A percentile compares a stretch with the other conserved stretches of the same genome.
Conservation (phyloP, 805 yeast species). For the Nakazawaea ernobii region DNA sequence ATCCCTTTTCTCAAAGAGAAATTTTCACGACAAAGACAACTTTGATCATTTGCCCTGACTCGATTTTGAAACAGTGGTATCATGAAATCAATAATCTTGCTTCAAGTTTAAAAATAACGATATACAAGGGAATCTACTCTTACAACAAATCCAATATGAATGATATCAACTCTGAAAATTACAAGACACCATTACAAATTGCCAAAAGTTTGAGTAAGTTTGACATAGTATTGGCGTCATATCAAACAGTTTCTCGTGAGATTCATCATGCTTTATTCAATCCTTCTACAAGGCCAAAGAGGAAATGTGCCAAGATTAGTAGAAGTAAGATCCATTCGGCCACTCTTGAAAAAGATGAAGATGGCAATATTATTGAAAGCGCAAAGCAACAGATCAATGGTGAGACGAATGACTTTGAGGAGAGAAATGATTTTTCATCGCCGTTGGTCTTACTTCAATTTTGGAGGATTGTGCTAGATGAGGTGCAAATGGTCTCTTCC, state of each 20-base stretch:
- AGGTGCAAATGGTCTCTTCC: conserved; percentile 86
- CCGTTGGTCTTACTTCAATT: conserved; percentile 80
- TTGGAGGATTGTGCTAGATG: conserved; percentile 88
- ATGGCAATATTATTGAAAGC: conserved; percentile 7
- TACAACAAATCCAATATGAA: conserved; percentile 18
- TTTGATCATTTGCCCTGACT: conserved; percentile 77
- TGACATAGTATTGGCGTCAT: conserved; percentile 81
- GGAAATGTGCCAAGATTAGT: conserved; percentile 26
- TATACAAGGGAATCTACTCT: conserved; percentile 52
- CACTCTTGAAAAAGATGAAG: conserved; percentile 9
- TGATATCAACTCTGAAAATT: conserved; percentile 21
- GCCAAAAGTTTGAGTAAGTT: conserved; percentile 51
- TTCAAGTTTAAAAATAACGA: conserved; percentile 53
- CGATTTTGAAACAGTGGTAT: conserved; percentile 82
- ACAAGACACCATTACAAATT: conserved; percentile 28
- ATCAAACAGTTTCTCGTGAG: conserved; percentile 64
- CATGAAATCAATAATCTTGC: conserved; percentile 60
- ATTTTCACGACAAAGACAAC: conserved; percentile 61
- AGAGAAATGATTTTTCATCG: conserved; percentile 57
- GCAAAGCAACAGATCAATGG: conserved; percentile 18
- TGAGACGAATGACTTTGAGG: conserved; percentile 17
- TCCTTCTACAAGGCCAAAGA: conserved; percentile 46
- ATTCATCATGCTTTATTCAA: conserved; percentile 73
- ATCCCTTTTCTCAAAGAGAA: conserved; percentile 35
- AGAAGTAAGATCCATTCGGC: conserved; percentile 16